Conservation (phyloP, 2,329 filamentous ascomycete species). For the Paraphaeosphaeria sporulosa region DNA sequence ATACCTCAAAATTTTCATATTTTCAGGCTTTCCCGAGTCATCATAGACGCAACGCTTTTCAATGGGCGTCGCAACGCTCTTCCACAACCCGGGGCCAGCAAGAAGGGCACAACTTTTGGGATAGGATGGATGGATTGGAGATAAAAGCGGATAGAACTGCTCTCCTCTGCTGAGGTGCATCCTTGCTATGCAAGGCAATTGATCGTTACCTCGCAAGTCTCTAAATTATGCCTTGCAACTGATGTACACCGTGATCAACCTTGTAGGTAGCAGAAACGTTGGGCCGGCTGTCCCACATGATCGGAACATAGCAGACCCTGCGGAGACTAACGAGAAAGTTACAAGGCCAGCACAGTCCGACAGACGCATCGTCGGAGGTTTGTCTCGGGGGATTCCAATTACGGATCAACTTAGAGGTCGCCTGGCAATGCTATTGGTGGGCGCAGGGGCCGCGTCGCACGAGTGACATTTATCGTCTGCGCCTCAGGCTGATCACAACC, state of each 20-base stretch:
- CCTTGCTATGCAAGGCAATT: constrained; percentile 9
- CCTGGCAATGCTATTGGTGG: neutral
- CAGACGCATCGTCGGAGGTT: neutral
- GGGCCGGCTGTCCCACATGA: too few relatives aligned
- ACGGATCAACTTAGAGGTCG: neutral
- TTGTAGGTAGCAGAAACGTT: neutral
- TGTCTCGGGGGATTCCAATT: constrained; percentile 1
- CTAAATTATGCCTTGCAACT: neutral
- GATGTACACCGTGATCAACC: neutral
- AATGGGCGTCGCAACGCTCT: constrained; percentile 5
- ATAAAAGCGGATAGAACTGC: constrained; percentile 6
- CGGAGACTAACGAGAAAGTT: neutral
- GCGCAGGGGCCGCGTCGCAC: neutral
- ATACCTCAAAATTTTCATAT: constrained; percentile 43
- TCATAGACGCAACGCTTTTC: constrained; percentile 14
- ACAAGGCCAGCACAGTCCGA: neutral
- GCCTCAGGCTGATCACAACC: constrained; percentile 6
- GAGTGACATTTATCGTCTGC: neutral
- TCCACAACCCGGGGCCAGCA: constrained; percentile 8
- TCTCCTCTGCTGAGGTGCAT: constrained; percentile 4
- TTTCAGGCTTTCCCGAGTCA: constrained; percentile 37
- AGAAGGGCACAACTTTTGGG: constrained; percentile 7
- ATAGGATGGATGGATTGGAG: neutral
- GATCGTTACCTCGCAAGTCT: constrained; percentile 5
- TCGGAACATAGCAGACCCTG: neutral